A percentile compares a stretch with the other conserved stretches of the same genome.
Evolutionary conservation across 257 asterid species (phyloP).

Genomic region (Apocynum venetum): DNA sequence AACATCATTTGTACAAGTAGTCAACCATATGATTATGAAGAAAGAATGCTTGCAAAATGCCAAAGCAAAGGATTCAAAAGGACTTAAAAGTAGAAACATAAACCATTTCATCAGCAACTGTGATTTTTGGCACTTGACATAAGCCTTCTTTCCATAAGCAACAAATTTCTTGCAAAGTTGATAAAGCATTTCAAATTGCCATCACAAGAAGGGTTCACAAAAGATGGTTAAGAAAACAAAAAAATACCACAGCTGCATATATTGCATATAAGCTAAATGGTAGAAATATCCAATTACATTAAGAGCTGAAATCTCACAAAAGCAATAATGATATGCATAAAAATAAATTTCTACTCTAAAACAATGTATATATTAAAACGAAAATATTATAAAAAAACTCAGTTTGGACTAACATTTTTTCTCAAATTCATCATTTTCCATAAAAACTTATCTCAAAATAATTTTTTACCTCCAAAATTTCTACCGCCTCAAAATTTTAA

Average conservation of each 20-base stretch:
- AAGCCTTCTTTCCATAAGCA: no score
- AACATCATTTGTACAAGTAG: neutral
- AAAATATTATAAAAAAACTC: no score
- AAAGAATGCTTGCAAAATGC: neutral
- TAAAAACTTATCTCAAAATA: no score
- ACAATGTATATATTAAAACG: no score
- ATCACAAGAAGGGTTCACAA: neutral
- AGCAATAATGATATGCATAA: neutral
- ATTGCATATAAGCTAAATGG: no score
- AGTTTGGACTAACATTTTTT: no score
- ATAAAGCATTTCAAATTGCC: neutral
- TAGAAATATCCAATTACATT: neutral
- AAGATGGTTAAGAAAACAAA: neutral
- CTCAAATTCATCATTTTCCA: no score
- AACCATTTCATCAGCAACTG: neutral
- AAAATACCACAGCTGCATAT: no score
- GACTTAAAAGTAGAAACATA: neutral
- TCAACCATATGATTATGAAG: neutral
- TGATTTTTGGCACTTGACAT: neutral
- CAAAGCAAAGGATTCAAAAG: neutral
- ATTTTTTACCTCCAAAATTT: no score
- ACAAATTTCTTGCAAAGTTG: no score
- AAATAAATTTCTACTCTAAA: no score
- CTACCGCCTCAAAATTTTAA: no score
- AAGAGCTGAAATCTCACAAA: neutral